Evolutionary conservation across 2,329 filamentous ascomycete genomes (phyloP).

Genomic region (Trichophyton equinum): DNA sequence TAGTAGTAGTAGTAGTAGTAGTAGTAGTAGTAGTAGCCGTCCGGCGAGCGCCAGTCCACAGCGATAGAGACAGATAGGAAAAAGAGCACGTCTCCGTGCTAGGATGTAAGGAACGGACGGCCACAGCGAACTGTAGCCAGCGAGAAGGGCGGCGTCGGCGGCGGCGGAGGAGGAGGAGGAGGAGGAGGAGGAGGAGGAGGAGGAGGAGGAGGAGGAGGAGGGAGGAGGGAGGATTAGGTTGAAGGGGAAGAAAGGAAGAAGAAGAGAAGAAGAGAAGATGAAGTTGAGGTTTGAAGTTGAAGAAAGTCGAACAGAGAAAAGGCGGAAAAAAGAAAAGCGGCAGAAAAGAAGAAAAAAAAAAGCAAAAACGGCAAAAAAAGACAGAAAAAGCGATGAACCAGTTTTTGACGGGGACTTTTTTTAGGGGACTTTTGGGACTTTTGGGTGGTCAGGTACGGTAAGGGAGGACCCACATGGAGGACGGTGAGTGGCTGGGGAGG

Average conservation of each 20-base stretch:
- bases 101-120: constrained; percentile 27
- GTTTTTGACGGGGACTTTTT: too few relatives aligned
- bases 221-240: neutral
- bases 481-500: neutral
- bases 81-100: neutral
- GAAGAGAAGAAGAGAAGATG: neutral
- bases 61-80: neutral
- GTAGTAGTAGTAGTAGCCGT: neutral
- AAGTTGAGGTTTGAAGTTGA: too few relatives aligned
- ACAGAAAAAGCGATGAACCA: too few relatives aligned
- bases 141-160: neutral
- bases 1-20: neutral
- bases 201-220: constrained; percentile 10
- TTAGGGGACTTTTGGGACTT: too few relatives aligned
- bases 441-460: neutral
- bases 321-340: too few relatives aligned
- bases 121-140: constrained; percentile 17
- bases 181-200: constrained; percentile 6
- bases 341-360: too few relatives aligned
- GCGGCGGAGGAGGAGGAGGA: constrained; percentile 7
- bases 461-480: neutral
- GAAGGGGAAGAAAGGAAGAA: neutral
- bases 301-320: too few relatives aligned
- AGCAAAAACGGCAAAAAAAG: too few relatives aligned
- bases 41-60: neutral